Base-by-base conservation (phyloP, 306 rosid species). In the Quercus rubra region DNA sequence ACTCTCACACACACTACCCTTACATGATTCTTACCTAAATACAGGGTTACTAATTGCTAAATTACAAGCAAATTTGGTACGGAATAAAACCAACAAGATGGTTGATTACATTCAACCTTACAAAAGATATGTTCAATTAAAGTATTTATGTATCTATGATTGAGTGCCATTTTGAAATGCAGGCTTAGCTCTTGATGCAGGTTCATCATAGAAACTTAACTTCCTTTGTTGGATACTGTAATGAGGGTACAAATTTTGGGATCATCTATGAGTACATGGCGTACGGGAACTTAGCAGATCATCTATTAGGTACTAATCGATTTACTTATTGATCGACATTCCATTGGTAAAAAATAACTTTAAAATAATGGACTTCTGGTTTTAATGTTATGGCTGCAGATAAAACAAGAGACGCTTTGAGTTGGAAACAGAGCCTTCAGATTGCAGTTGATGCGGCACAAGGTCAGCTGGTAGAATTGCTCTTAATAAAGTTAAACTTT, bases 171-270 rank as follows among this genome's bases (percentile, higher is more conserved):
- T 59, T 12, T 55, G 61, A 55, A 52, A 54, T 62, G 2, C 91
- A 82, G 91, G 90, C 88, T 33, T 52, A 81, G 61, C 81, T 82
- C 61, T 83, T 90, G 17, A 86, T 86, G 67, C 82, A 82, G 79
- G 88, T 87, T 77, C 84, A 88, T 62, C 92, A 90, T 38, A 84
- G 64, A 68, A 88, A 90, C 81, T 80, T 90, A 64, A 81, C 89
- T 30, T 30, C 85, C 68, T 84, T 90, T 70, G 76, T 85, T 68
- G 87, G 89, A 76, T 86, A 59, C 25, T 59, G 66, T 33, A 8
- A 23, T 11, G 66, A 59, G 66, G 66, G 66, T 3, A 21, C 66
- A 59, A 10, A 59, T 28, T 20, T 59, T 11, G 66, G 66, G 18
- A 59, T 59, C 66, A 59, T 59, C 3, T 59, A 11, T 59, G 66